Conservation (phyloP, 345 rosid genomes). For the Salix purpurea region DNA sequence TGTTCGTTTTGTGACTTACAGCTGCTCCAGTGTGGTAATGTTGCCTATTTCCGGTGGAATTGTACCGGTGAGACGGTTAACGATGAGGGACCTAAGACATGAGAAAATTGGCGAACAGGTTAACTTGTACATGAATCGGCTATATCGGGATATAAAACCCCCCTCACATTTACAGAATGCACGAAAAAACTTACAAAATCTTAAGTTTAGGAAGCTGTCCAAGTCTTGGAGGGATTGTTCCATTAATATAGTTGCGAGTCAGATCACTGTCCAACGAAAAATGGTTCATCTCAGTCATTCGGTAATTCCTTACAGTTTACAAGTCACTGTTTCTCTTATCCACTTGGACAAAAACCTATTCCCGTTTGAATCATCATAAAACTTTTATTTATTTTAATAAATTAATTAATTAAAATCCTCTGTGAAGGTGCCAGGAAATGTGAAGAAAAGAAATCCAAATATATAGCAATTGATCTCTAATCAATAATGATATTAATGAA, state of each 20-base stretch:
- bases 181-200: slow-evolving; percentile 39
- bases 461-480: not conserved
- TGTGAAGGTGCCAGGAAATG: not conserved
- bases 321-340: not conserved
- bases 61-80: slow-evolving; percentile 61
- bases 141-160: not conserved
- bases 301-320: not conserved
- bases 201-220: slow-evolving; percentile 42
- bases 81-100: slow-evolving; percentile 42
- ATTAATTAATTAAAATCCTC: not conserved
- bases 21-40: slow-evolving; percentile 41
- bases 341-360: not conserved
- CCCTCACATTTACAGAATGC: not conserved
- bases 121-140: not conserved
- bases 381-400: too few relatives aligned
- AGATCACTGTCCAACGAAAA: slow-evolving; percentile 53
- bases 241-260: slow-evolving; percentile 58
- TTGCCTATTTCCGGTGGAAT: slow-evolving; percentile 58
- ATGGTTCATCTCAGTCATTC: not conserved
- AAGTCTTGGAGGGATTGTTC: slow-evolving; percentile 60
- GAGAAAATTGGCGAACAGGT: not conserved
- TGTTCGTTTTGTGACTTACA: slow-evolving; percentile 44
- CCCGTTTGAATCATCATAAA: too few relatives aligned
- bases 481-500: too few relatives aligned
- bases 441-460: too few relatives aligned